Percentiles rank a stretch among this genome's conserved stretches.
These are phyloP conservation scores for Quercus phellos DNA, from an alignment of 331 rosid genomes.

Conservation along the genomic window DNA sequence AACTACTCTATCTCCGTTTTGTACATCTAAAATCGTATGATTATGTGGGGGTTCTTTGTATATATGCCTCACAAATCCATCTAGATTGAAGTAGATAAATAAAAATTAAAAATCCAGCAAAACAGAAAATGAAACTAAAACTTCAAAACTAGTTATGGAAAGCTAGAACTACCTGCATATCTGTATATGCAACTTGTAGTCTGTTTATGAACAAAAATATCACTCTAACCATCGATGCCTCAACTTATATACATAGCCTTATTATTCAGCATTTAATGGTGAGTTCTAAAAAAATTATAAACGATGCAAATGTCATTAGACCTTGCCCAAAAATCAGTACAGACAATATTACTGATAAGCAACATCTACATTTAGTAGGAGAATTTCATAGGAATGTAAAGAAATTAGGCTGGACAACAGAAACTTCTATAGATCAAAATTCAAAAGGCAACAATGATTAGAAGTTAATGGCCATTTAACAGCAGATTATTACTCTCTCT, in stretches of 20 bases:
- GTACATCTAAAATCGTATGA: too few species aligned
- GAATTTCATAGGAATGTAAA: neutral
- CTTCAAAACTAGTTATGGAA: too few species aligned
- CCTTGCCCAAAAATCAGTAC: neutral
- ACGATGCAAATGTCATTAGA: neutral
- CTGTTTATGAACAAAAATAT: neutral
- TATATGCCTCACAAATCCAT: too few species aligned
- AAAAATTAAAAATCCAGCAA: too few species aligned
- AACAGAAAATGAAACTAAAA: too few species aligned
- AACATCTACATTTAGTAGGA: conserved; percentile 1
- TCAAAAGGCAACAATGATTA: neutral
- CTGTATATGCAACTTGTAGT: too few species aligned
- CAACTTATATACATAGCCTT: neutral
- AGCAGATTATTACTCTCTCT: neutral
- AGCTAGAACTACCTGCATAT: too few species aligned
- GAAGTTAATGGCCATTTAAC: neutral
- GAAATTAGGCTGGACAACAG: neutral
- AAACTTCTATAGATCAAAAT: neutral
- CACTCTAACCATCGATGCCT: neutral
- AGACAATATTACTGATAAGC: neutral
- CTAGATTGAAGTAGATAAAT: too few species aligned
- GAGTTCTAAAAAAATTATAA: neutral
- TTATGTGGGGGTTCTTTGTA: too few species aligned
- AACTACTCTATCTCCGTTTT: too few species aligned
- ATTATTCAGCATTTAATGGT: neutral